These are phyloP conservation scores for Skeletonema menzelii DNA, from an alignment of 108 stramenopile genomes.

Conservation along the genomic window DNA sequence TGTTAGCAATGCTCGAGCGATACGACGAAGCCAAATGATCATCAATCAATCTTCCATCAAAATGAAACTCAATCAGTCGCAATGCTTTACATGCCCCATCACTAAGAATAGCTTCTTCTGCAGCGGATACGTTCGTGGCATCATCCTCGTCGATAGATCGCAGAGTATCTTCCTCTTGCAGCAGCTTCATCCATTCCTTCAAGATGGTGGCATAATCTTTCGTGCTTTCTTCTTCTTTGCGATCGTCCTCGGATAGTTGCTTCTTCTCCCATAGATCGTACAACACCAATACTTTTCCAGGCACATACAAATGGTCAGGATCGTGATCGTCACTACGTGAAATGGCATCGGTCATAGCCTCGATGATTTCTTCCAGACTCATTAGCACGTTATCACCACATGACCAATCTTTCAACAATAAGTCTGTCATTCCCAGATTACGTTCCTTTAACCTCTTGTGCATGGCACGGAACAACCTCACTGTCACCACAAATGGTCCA, in stretches of 20 bases:
- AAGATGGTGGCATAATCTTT: not conserved
- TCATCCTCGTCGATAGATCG: not conserved
- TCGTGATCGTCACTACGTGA: constrained; percentile 22
- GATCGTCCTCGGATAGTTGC: not conserved
- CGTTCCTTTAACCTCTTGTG: constrained; percentile 41
- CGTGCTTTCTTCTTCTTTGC: not conserved
- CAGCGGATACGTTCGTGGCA: not conserved
- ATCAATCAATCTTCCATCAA: constrained; percentile 34
- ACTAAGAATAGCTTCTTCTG: constrained; percentile 15
- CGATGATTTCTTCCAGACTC: constrained; percentile 26
- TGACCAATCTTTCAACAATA: not conserved
- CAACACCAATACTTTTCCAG: constrained; percentile 44
- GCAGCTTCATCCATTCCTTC: not conserved
- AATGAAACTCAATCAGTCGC: constrained; percentile 35
- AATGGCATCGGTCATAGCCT: constrained; percentile 8
- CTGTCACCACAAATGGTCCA: constrained; percentile 28
- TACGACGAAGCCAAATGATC: constrained; percentile 40
- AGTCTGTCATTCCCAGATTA: constrained; percentile 22
- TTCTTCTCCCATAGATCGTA: constrained; percentile 42
- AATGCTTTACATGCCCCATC: constrained; percentile 31
- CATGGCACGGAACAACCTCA: constrained; percentile 35
- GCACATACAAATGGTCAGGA: constrained; percentile 51
- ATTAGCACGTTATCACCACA: constrained; percentile 32
- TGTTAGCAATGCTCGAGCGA: constrained; percentile 19
- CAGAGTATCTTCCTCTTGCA: not conserved